phyloP scores from a whole-genome alignment of 768 basidiomycete genomes.

The Trametes villosa region DNA sequence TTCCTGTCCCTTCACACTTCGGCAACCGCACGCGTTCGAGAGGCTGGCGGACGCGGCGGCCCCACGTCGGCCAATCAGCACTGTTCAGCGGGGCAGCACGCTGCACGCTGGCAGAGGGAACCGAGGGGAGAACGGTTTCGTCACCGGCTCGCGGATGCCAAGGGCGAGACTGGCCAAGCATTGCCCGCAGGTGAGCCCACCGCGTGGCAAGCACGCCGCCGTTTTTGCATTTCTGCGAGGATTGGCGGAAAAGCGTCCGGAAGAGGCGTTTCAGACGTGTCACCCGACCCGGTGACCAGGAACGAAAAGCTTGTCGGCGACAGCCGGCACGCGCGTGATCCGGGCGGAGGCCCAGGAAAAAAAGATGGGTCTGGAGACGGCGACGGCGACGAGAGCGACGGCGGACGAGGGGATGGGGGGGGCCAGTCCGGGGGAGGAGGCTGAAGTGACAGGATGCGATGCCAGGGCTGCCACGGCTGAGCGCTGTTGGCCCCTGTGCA shows the following conservation, averaged over 20 bases:
- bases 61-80: constrained; percentile 1
- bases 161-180: background rate
- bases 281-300: constrained; percentile 19
- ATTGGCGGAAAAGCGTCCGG: background rate
- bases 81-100: no score
- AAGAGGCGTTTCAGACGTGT: background rate
- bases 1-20: background rate
- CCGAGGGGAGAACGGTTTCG: constrained; percentile 2
- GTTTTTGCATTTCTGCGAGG: background rate
- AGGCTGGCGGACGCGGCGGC: background rate
- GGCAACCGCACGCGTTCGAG: background rate
- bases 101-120: background rate
- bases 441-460: background rate
- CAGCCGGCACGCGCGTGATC: constrained; percentile 10
- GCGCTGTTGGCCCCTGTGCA: background rate
- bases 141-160: background rate
- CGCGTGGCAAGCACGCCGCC: background rate
- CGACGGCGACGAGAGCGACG: background rate
- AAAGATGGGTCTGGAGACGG: background rate
- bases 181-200: no score
- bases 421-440: background rate
- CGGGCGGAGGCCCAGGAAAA: constrained; percentile 5
- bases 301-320: constrained; percentile 14
- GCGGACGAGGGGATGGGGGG: background rate
- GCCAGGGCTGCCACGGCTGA: background rate